phyloP scores from a whole-genome alignment of 2,329 filamentous ascomycete species.

The Ophiostoma quercus region DNA sequence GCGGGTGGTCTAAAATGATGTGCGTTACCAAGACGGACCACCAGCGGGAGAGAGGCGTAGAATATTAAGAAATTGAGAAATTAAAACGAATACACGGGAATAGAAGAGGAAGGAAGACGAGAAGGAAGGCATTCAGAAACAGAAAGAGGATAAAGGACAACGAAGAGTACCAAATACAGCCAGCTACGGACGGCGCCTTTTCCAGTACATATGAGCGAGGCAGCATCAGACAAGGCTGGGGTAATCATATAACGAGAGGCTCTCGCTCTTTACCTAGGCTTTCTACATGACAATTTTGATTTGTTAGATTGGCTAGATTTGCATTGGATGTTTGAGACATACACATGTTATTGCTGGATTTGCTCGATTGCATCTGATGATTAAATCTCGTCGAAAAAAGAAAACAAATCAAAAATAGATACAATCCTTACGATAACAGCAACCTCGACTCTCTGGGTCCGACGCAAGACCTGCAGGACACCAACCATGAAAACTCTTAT shows the following conservation, averaged over 20 bases:
- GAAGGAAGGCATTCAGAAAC: neutral
- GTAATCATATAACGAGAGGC: neutral
- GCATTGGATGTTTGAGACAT: too few relatives aligned
- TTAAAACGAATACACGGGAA: neutral
- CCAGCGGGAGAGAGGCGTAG: neutral
- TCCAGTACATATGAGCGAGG: neutral
- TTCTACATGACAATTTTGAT: too few relatives aligned
- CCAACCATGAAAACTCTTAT: neutral
- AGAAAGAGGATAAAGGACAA: neutral
- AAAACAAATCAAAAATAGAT: neutral
- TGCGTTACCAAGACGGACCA: conserved; percentile 30
- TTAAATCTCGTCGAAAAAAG: neutral
- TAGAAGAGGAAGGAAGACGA: neutral
- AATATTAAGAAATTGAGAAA: neutral
- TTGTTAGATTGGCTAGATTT: too few relatives aligned
- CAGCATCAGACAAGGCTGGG: neutral
- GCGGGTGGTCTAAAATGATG: conserved; percentile 38
- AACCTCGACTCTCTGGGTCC: neutral
- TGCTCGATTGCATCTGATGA: neutral
- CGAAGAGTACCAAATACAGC: neutral
- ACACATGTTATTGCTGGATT: neutral
- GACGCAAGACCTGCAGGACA: neutral
- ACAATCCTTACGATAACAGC: neutral
- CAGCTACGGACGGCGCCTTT: neutral
- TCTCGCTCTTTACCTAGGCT: neutral